A percentile compares a stretch with the other conserved stretches of the same genome.
These are phyloP conservation scores for Leccinum griseonigrum DNA, from an alignment of 1,284 basidiomycete species.

Conservation along the genomic window DNA sequence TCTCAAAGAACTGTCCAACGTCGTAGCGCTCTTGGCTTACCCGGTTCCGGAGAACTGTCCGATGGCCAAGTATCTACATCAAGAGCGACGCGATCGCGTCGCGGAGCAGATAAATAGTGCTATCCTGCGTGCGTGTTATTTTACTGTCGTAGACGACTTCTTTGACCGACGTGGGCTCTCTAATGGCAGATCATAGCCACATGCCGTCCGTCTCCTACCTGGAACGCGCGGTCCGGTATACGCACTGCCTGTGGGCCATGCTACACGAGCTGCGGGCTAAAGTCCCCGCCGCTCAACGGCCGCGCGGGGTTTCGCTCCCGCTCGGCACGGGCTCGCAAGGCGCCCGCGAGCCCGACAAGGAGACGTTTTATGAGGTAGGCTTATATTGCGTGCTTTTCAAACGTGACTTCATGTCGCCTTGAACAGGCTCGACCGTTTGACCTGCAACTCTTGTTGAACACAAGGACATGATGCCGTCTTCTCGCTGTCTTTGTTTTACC, in stretches of 20 bases:
- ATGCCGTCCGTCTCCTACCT: conserved; percentile 55
- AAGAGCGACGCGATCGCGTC: conserved; percentile 70
- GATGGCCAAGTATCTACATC: conserved; percentile 67
- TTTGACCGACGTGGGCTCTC: conserved; percentile 3
- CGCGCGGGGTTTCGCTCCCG: conserved; percentile 34
- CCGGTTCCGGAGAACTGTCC: conserved; percentile 67
- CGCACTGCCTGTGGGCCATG: conserved; percentile 52
- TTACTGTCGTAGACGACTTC: not conserved
- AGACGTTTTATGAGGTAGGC: conserved; percentile 25
- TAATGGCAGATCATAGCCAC: conserved; percentile 46
- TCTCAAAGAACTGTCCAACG: conserved; percentile 65
- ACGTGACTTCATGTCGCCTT: not conserved
- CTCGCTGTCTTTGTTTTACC: not conserved
- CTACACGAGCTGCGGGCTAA: conserved; percentile 50
- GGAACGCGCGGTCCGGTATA: conserved; percentile 62
- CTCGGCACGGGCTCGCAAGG: conserved; percentile 6
- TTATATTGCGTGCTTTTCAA: not conserved
- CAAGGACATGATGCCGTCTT: conserved; percentile 33
- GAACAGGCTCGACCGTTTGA: conserved; percentile 44
- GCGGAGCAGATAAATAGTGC: conserved; percentile 87
- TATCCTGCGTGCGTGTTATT: conserved; percentile 61
- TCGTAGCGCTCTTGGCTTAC: conserved; percentile 77
- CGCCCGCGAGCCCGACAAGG: conserved; percentile 27
- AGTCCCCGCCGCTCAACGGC: conserved; percentile 43
- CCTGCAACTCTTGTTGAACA: conserved; percentile 47